Conservation (phyloP, 176 grass and related monocot genomes). For the Oryza meyeriana region DNA sequence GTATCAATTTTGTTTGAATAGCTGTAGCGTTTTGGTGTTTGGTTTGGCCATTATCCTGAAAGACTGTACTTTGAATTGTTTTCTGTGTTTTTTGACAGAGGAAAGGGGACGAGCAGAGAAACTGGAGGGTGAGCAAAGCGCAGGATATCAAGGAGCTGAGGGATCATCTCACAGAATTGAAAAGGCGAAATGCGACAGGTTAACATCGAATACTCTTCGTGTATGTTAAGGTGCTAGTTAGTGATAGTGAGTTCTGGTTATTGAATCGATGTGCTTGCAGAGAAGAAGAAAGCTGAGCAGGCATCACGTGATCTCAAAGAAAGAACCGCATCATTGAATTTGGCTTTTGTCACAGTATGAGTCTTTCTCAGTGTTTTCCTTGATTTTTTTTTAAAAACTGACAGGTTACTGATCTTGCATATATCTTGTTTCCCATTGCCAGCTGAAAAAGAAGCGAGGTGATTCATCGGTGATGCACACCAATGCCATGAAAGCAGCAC, state of each 20-base stretch:
- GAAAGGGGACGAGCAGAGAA: slow-evolving; percentile 69
- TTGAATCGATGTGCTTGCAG: slow-evolving; percentile 37
- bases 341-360: slow-evolving; percentile 56
- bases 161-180: slow-evolving; percentile 51
- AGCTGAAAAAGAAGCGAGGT: slow-evolving; percentile 48
- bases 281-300: slow-evolving; percentile 64
- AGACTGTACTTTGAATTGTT: background rate
- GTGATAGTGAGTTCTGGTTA: slow-evolving; percentile 12
- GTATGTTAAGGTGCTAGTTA: slow-evolving; percentile 1
- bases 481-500: slow-evolving; percentile 46
- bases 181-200: slow-evolving; percentile 50
- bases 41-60: background rate
- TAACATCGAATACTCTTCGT: slow-evolving; percentile 12
- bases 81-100: slow-evolving; percentile 43
- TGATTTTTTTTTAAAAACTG: background rate
- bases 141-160: slow-evolving; percentile 71
- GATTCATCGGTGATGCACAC: slow-evolving; percentile 35
- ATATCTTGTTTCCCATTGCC: slow-evolving; percentile 1
- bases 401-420: slow-evolving; percentile 19
- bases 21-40: slow-evolving; percentile 6
- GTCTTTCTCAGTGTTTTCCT: slow-evolving; percentile 6
- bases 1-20: background rate
- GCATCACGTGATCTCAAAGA: slow-evolving; percentile 47
- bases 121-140: slow-evolving; percentile 63
- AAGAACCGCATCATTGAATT: slow-evolving; percentile 45